Conservation (phyloP, 2,329 filamentous ascomycete genomes). For the Trichoderma brevicompactum region DNA sequence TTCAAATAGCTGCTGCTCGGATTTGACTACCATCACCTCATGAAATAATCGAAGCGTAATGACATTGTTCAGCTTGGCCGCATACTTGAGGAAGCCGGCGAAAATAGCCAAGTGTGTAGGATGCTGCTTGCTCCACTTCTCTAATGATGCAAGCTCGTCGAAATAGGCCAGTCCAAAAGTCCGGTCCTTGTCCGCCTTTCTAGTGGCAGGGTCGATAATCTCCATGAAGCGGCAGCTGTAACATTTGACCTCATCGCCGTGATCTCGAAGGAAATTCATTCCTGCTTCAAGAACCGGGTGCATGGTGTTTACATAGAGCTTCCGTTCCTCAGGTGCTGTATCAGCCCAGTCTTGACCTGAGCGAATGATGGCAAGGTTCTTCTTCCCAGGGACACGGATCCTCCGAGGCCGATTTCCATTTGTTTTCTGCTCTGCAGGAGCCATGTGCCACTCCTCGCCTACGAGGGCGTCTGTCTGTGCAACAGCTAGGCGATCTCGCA, state of each 20-base stretch:
- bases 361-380: constrained; percentile 50
- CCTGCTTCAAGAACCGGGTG: constrained; percentile 49
- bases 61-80: constrained; percentile 43
- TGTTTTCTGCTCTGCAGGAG: not conserved
- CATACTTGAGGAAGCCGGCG: constrained; percentile 46
- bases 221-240: constrained; percentile 51
- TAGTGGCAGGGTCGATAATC: constrained; percentile 40
- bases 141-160: constrained; percentile 46
- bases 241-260: constrained; percentile 49
- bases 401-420: constrained; percentile 24
- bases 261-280: constrained; percentile 51
- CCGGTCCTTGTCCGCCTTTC: constrained; percentile 37
- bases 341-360: constrained; percentile 52
- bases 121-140: constrained; percentile 47
- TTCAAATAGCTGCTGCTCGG: constrained; percentile 48
- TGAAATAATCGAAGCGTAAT: constrained; percentile 45
- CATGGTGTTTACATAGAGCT: constrained; percentile 51
- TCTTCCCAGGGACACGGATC: constrained; percentile 42
- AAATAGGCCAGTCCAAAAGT: constrained; percentile 51
- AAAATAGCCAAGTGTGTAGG: constrained; percentile 49
- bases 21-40: constrained; percentile 46
- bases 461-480: constrained; percentile 44
- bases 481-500: constrained; percentile 49
- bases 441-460: constrained; percentile 33
- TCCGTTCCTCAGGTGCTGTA: constrained; percentile 46